Percentiles rank a stretch among this genome's conserved stretches.
phyloP scores from a whole-genome alignment of 768 basidiomycete species.

The Lactifluus volemus region DNA sequence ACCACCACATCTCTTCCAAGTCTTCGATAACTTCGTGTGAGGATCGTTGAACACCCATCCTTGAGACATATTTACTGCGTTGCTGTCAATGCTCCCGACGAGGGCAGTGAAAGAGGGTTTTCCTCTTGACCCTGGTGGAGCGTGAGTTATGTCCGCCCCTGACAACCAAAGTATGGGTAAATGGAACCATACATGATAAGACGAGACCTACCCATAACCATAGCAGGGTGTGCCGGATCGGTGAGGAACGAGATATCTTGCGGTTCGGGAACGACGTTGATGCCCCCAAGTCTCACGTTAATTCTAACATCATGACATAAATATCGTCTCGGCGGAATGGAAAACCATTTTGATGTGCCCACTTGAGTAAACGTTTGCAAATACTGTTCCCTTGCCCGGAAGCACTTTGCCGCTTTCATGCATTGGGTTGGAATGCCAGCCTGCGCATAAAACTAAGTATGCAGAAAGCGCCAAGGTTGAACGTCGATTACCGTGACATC shows the following conservation, averaged over 20 bases:
- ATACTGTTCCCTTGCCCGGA: slow-evolving; percentile 65
- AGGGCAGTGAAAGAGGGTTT: slow-evolving; percentile 73
- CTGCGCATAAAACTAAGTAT: slow-evolving; percentile 20
- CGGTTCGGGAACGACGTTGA: slow-evolving; percentile 67
- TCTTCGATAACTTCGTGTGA: slow-evolving; percentile 71
- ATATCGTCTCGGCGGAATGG: background rate
- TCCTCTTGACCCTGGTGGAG: slow-evolving; percentile 57
- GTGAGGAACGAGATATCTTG: slow-evolving; percentile 36
- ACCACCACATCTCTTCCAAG: slow-evolving; percentile 56
- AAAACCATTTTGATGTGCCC: slow-evolving; percentile 18
- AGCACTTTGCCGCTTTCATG: slow-evolving; percentile 55
- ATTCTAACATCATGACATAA: slow-evolving; percentile 37
- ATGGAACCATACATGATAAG: background rate
- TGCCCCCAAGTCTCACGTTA: slow-evolving; percentile 78
- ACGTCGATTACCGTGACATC: slow-evolving; percentile 4
- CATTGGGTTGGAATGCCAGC: slow-evolving; percentile 77
- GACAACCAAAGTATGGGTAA: background rate
- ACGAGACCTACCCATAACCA: slow-evolving; percentile 54
- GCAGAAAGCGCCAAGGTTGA: background rate
- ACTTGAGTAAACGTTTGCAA: slow-evolving; percentile 78
- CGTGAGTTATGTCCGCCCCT: slow-evolving; percentile 77
- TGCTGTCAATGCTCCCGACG: slow-evolving; percentile 69
- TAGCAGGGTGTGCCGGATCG: slow-evolving; percentile 63
- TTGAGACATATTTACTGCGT: slow-evolving; percentile 57
- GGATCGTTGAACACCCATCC: slow-evolving; percentile 53